These are phyloP conservation scores for Fusarium torulosum DNA, from an alignment of 2,329 filamentous ascomycete species.

Conservation along the genomic window DNA sequence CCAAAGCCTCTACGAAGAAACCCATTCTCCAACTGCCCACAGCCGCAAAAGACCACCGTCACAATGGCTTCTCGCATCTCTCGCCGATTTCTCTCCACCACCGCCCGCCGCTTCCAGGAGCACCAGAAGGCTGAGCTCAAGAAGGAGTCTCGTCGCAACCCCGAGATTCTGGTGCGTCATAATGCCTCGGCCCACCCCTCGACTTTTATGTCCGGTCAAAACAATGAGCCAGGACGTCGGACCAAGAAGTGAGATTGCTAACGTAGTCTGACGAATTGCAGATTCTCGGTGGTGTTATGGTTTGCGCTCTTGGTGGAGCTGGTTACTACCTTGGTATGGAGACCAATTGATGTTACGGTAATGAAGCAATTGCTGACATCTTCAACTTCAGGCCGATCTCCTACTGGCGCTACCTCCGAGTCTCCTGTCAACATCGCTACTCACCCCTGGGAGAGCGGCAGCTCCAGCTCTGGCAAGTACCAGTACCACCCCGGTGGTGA, in stretches of 20 bases:
- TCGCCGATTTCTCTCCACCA: constrained; percentile 68
- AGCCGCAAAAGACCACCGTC: constrained; percentile 42
- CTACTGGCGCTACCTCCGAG: constrained; percentile 88
- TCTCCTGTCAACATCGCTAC: constrained; percentile 78
- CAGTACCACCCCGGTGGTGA: constrained; percentile 90
- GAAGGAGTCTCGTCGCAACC: constrained; percentile 69
- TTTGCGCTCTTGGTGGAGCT: constrained; percentile 85
- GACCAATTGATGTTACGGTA: constrained; percentile 5
- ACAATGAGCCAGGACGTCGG: constrained; percentile 9
- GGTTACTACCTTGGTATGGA: constrained; percentile 87
- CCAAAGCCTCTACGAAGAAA: constrained; percentile 37
- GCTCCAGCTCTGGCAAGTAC: constrained; percentile 71
- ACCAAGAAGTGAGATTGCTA: constrained; percentile 24
- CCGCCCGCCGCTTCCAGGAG: constrained; percentile 63
- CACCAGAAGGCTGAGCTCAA: constrained; percentile 63
- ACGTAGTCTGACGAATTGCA: constrained; percentile 55
- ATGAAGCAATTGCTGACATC: constrained; percentile 41
- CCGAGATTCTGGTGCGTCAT: constrained; percentile 61
- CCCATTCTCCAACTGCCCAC: constrained; percentile 33
- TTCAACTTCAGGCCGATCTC: constrained; percentile 74
- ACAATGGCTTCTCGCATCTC: constrained; percentile 69
- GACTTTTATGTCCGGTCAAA: constrained; percentile 18
- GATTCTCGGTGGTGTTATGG: constrained; percentile 94
- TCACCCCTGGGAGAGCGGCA: constrained; percentile 90
- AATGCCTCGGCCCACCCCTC: constrained; percentile 46